A percentile compares a stretch with the other conserved stretches of the same genome.
Evolutionary conservation across 352 stramenopile species (phyloP).

Genomic region (Globisporangium lucens): DNA sequence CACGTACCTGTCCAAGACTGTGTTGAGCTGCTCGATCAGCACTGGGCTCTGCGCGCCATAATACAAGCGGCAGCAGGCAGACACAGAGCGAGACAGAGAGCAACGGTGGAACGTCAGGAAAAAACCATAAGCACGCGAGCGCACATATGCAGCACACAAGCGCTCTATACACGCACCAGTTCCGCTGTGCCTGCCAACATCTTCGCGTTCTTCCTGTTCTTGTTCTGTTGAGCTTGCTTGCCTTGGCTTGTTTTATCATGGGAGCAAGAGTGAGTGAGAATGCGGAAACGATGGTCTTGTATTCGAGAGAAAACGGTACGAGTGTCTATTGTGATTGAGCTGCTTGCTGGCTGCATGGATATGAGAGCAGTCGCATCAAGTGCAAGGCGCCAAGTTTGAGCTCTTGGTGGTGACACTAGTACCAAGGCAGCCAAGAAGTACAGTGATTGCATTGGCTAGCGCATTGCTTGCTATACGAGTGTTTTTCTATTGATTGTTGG

Average conservation of each 20-base stretch:
- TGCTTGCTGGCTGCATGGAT: background rate
- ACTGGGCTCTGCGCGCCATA: constrained; percentile 43
- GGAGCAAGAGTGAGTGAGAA: background rate
- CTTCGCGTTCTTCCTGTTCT: background rate
- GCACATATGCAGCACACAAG: background rate
- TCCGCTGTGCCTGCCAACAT: constrained; percentile 15
- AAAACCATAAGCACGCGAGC: background rate
- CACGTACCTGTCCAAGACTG: constrained; percentile 44
- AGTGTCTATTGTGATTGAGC: background rate
- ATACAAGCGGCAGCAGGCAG: constrained; percentile 1
- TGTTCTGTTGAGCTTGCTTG: background rate
- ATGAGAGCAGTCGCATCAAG: background rate
- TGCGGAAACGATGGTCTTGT: constrained; percentile 5
- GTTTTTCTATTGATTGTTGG: constrained; percentile 7
- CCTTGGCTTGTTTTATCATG: constrained; percentile 9
- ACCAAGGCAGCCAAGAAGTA: background rate
- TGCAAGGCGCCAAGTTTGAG: background rate
- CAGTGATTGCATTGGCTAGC: background rate
- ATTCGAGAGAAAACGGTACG: background rate
- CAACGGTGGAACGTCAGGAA: background rate
- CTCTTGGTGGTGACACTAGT: background rate
- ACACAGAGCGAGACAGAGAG: background rate
- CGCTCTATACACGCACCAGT: constrained; percentile 12
- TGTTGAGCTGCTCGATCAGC: constrained; percentile 61
- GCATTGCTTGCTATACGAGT: background rate